Evolutionary conservation across 2,329 filamentous ascomycete species (phyloP).

Genomic region (Myriangium duriaei): DNA sequence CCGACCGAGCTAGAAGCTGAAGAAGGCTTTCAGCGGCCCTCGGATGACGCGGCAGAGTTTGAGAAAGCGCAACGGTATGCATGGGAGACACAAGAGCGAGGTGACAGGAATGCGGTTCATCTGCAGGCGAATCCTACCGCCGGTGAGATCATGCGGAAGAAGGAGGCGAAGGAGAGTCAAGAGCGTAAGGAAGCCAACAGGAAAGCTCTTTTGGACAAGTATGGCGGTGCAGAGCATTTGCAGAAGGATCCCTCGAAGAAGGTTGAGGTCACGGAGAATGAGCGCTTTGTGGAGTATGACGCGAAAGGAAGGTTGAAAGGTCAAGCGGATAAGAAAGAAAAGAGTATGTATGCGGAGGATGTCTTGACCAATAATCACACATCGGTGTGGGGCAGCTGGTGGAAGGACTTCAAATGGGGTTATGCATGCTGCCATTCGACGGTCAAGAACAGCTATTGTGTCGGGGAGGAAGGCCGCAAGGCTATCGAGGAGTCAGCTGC

Average conservation of each 20-base stretch:
- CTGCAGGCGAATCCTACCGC: slow-evolving; percentile 93
- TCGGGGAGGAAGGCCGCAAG: slow-evolving; percentile 71
- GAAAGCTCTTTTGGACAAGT: slow-evolving; percentile 65
- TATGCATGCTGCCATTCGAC: slow-evolving; percentile 90
- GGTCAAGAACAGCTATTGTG: slow-evolving; percentile 95
- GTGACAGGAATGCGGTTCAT: slow-evolving; percentile 68
- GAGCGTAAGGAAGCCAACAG: slow-evolving; percentile 54
- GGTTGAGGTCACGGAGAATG: slow-evolving; percentile 59
- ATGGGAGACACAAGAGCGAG: slow-evolving; percentile 86
- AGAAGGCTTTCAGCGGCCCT: slow-evolving; percentile 78
- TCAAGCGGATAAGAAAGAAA: slow-evolving; percentile 59
- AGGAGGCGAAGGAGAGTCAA: slow-evolving; percentile 62
- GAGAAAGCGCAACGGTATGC: slow-evolving; percentile 80
- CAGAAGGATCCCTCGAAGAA: slow-evolving; percentile 46
- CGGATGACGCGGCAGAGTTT: slow-evolving; percentile 86
- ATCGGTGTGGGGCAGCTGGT: slow-evolving; percentile 94
- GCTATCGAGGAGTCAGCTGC: slow-evolving; percentile 68
- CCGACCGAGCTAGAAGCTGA: slow-evolving; percentile 72
- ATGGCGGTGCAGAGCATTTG: slow-evolving; percentile 57
- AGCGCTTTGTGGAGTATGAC: slow-evolving; percentile 88
- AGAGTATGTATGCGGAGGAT: slow-evolving; percentile 88
- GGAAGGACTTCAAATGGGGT: slow-evolving; percentile 89
- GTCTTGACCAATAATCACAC: slow-evolving; percentile 82
- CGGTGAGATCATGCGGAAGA: slow-evolving; percentile 71
- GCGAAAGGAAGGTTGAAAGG: slow-evolving; percentile 83